phyloP scores from a whole-genome alignment of 305 asterid species.

The Salvia sclarea region DNA sequence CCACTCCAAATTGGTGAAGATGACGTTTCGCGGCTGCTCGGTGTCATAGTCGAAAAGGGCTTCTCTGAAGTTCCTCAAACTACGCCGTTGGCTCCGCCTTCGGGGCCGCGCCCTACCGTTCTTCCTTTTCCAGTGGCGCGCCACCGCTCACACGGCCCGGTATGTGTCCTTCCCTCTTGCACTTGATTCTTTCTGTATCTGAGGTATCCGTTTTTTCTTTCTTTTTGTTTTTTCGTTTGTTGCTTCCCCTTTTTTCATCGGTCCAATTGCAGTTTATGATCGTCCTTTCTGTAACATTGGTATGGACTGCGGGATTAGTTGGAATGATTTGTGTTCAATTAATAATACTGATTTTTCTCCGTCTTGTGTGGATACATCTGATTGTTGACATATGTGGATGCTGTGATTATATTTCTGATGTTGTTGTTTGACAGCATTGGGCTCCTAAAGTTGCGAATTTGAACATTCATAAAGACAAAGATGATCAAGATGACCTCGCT shows the following conservation, averaged over 20 bases:
- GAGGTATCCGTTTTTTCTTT: neutral
- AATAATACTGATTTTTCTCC: neutral
- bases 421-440: slow-evolving; percentile 62
- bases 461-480: slow-evolving; percentile 32
- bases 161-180: slow-evolving; percentile 20
- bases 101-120: slow-evolving; percentile 70
- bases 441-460: slow-evolving; percentile 44
- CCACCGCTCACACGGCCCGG: slow-evolving; percentile 69
- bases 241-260: too few relatives aligned
- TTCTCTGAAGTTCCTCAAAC: slow-evolving; percentile 46
- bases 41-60: slow-evolving; percentile 91
- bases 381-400: neutral
- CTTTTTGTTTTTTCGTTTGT: too few relatives aligned
- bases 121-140: slow-evolving; percentile 78
- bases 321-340: slow-evolving; percentile 6
- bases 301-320: neutral
- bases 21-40: slow-evolving; percentile 62
- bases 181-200: neutral
- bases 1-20: slow-evolving; percentile 39
- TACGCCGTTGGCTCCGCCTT: slow-evolving; percentile 37
- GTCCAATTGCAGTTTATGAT: too few relatives aligned
- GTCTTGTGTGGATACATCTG: neutral
- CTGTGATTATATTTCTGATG: slow-evolving; percentile 14
- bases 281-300: too few relatives aligned
- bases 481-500: slow-evolving; percentile 32